These are phyloP conservation scores for Clitopilus hobsonii DNA, from an alignment of 768 basidiomycete genomes.

Conservation along the genomic window DNA sequence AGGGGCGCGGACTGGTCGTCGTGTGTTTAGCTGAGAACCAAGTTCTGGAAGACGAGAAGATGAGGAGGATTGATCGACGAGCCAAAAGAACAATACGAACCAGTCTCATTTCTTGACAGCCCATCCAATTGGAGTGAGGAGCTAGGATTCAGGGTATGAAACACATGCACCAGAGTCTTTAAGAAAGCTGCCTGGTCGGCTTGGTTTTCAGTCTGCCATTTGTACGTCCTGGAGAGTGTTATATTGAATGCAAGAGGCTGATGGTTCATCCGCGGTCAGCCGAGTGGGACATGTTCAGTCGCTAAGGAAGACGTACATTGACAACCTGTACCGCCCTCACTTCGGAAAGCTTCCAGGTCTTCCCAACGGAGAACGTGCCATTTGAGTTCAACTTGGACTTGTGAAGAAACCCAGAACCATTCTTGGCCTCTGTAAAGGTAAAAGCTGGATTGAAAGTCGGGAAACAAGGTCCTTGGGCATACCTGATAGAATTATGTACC, in stretches of 20 bases:
- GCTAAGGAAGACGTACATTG: conserved; percentile 46
- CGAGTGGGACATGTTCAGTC: conserved; percentile 2
- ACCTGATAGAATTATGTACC: conserved; percentile 91
- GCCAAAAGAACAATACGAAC: conserved; percentile 19
- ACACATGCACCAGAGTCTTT: conserved; percentile 57
- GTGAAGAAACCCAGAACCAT: conserved; percentile 74
- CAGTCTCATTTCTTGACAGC: conserved; percentile 30
- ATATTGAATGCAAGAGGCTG: conserved; percentile 72
- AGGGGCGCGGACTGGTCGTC: not conserved
- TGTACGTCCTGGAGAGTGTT: conserved; percentile 85
- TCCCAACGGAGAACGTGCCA: conserved; percentile 92
- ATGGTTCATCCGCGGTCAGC: not conserved
- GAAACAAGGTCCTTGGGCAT: too few relatives aligned
- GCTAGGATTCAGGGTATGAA: conserved; percentile 41
- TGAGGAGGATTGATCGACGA: not conserved
- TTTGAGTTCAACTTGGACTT: conserved; percentile 97
- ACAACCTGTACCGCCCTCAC: conserved; percentile 74
- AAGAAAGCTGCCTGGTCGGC: conserved; percentile 74
- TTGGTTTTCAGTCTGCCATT: conserved; percentile 79
- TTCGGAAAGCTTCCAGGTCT: conserved; percentile 89
- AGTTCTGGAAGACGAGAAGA: not conserved
- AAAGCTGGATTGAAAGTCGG: not conserved
- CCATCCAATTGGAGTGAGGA: conserved; percentile 56
- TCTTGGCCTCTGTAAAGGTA: conserved; percentile 44
- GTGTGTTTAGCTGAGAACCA: conserved; percentile 1